Conservation (phyloP, 352 stramenopile species). For the Blastocystis sp. region DNA sequence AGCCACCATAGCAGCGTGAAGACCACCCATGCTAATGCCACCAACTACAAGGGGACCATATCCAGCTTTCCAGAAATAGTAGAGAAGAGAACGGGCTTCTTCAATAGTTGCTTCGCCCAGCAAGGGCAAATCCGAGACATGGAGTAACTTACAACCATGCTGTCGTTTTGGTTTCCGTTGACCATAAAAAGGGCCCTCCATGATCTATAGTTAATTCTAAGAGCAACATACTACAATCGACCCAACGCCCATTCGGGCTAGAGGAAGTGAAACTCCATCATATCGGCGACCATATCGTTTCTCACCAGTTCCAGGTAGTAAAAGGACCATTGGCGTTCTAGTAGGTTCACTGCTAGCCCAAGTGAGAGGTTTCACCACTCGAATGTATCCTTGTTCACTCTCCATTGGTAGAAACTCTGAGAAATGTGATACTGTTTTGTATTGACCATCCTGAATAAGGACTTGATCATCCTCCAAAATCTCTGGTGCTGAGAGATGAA, state of each 20-base stretch:
- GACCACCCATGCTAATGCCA: constrained; percentile 52
- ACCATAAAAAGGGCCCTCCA: constrained; percentile 61
- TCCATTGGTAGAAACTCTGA: constrained; percentile 38
- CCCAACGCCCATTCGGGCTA: constrained; percentile 38
- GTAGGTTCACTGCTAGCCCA: constrained; percentile 26
- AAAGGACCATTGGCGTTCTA: constrained; percentile 30
- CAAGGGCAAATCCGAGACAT: constrained; percentile 55
- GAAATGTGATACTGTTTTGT: constrained; percentile 37
- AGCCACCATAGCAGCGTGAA: constrained; percentile 50
- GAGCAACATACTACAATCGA: constrained; percentile 5
- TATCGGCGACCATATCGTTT: constrained; percentile 43
- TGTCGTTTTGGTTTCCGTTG: constrained; percentile 39
- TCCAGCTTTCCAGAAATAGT: constrained; percentile 21
- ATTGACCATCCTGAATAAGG: constrained; percentile 60
- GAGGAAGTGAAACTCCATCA: constrained; percentile 28
- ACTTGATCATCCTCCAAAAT: constrained; percentile 41
- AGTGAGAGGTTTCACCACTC: constrained; percentile 39
- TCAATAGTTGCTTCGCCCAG: constrained; percentile 52
- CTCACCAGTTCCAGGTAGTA: constrained; percentile 51
- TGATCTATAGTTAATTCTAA: background rate
- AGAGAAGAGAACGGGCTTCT: constrained; percentile 41
- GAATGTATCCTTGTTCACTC: constrained; percentile 42
- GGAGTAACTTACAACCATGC: constrained; percentile 48
- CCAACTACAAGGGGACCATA: constrained; percentile 50
- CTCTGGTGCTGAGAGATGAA: constrained; percentile 53